Conservation (phyloP, 1,284 basidiomycete genomes). For the Microbotryum saponariae region DNA sequence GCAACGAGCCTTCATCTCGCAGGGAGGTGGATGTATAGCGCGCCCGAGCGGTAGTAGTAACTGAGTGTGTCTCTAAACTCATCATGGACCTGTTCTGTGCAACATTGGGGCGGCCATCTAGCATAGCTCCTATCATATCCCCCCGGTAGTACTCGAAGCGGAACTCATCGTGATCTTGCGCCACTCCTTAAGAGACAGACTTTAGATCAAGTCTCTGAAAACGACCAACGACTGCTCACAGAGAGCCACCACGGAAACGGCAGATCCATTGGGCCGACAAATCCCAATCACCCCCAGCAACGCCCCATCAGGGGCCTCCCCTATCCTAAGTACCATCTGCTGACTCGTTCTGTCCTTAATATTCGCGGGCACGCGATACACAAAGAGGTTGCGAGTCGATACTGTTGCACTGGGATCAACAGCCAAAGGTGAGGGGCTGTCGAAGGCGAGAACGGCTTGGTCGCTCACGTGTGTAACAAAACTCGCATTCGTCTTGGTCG, state of each 20-base stretch:
- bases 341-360: slow-evolving; percentile 52
- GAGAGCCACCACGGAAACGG: slow-evolving; percentile 56
- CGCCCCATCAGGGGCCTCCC: slow-evolving; percentile 58
- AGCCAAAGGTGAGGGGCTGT: slow-evolving; percentile 39
- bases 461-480: slow-evolving; percentile 64
- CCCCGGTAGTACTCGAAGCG: no score
- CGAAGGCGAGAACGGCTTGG: slow-evolving; percentile 64
- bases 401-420: slow-evolving; percentile 47
- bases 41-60: no score
- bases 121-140: no score
- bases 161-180: no score
- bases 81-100: no score
- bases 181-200: no score
- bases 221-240: slow-evolving; percentile 69
- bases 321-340: slow-evolving; percentile 68
- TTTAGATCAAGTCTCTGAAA: slow-evolving; percentile 38
- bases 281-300: slow-evolving; percentile 67
- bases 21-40: no score
- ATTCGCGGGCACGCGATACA: slow-evolving; percentile 57
- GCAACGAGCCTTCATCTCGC: no score
- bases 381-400: slow-evolving; percentile 60
- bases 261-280: slow-evolving; percentile 37
- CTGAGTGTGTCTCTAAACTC: no score
- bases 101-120: no score
- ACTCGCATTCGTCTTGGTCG: slow-evolving; percentile 80